Evolutionary conservation across 257 asterid genomes (phyloP), one percentile per base, ranked within the genome.

Genomic region (Apocynum venetum): DNA sequence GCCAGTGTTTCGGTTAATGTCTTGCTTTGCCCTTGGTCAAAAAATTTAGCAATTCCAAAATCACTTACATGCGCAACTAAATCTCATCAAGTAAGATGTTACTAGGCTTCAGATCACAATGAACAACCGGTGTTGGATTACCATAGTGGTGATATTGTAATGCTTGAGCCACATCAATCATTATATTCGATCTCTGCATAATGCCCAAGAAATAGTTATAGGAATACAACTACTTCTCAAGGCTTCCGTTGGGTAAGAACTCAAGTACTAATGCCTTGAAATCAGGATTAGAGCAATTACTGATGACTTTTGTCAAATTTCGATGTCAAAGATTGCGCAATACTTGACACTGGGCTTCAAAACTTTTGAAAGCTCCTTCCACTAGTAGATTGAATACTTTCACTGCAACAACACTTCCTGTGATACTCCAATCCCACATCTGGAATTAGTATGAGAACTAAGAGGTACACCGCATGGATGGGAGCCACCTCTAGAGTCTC

Each of bases 371-470:
- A n/a, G 75, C 68, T 6, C 52, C 44, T 66, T 74, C 59, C 2
- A 43, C 13, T 53, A 53, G 69, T 59, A 76, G 20, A 64, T 74
- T 73, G n/a, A 79, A 79, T 4, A 79, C 82, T 53, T 79, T 79
- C 6, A 79, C 52, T 4, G 82, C 82, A 6, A 73, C 3, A 35
- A 25, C 2, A 2, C 12, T 66, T n/a, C n/a, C n/a, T n/a, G n/a
- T n/a, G n/a, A n/a, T n/a, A n/a, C n/a, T n/a, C n/a, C n/a, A n/a
- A n/a, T n/a, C n/a, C n/a, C n/a, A n/a, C n/a, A n/a, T n/a, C n/a
- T n/a, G n/a, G n/a, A n/a, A n/a, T n/a, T n/a, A n/a, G n/a, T n/a
- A n/a, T n/a, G n/a, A n/a, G n/a, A n/a, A n/a, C n/a, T n/a, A n/a
- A n/a, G n/a, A n/a, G n/a, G n/a, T n/a, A n/a, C n/a, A n/a, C n/a